phyloP scores from a whole-genome alignment of 2,329 filamentous ascomycete genomes.

The Aureobasidium sp. region DNA sequence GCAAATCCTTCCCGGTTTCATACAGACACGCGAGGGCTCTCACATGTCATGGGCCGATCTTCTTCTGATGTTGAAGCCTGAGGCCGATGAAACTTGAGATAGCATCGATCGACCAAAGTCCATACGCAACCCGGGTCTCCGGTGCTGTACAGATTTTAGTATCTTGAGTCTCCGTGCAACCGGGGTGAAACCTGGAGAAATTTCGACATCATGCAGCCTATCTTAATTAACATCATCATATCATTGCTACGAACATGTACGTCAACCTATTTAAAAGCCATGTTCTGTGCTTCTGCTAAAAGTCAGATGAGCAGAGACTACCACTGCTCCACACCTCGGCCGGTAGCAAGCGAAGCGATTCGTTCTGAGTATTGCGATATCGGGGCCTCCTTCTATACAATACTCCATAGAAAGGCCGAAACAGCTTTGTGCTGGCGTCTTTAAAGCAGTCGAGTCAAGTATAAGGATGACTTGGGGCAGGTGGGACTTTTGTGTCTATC shows the following conservation, averaged over 20 bases:
- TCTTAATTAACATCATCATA: neutral
- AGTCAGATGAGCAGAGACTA: neutral
- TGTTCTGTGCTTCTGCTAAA: neutral
- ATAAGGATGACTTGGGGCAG: neutral
- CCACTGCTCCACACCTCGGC: neutral
- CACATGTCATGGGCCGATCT: neutral
- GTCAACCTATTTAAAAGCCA: neutral
- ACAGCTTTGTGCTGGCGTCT: neutral
- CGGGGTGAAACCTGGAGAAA: neutral
- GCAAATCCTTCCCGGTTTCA: neutral
- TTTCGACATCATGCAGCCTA: neutral
- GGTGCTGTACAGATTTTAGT: neutral
- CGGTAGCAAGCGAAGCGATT: neutral
- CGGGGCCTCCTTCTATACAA: neutral
- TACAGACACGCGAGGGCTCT: neutral
- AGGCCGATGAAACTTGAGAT: neutral
- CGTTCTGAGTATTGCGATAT: neutral
- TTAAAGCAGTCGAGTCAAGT: neutral
- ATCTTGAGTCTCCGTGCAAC: neutral
- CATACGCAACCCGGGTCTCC: neutral
- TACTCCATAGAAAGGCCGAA: constrained; percentile 1
- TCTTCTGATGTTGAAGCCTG: neutral
- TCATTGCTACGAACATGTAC: neutral
- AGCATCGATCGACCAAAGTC: neutral
- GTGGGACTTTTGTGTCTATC: neutral